Percentiles rank a stretch among this genome's conserved stretches.
Conservation (phyloP, 164 flowering plant species). For the Berberis vulgaris region DNA sequence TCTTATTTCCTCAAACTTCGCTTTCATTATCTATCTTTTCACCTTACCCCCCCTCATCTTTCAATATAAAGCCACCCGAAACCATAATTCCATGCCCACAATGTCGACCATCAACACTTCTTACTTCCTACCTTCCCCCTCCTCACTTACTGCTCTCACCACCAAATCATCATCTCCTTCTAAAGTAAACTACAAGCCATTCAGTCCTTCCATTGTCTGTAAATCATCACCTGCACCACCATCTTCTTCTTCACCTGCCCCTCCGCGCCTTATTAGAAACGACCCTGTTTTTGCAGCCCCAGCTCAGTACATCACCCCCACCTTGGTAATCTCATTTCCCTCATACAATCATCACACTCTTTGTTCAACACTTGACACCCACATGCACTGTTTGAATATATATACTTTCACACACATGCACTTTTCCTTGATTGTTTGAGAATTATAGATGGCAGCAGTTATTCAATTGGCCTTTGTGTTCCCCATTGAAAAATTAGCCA, state of each 20-base stretch:
- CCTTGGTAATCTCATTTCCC: constrained; percentile 8
- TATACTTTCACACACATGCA: too few species aligned
- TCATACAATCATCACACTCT: neutral
- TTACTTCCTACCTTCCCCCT: neutral
- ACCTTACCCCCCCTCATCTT: neutral
- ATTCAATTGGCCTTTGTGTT: too few species aligned
- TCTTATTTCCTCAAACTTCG: neutral
- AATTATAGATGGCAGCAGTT: too few species aligned
- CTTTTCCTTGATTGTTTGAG: too few species aligned
- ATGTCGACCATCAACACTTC: constrained; percentile 8
- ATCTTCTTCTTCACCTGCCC: constrained; percentile 6
- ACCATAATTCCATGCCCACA: constrained; percentile 1
- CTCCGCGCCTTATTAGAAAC: constrained; percentile 20
- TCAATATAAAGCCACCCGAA: constrained; percentile 3
- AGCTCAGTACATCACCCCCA: constrained; percentile 14
- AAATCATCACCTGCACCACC: neutral
- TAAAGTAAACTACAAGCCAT: neutral
- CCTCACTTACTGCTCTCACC: neutral
- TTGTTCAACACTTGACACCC: neutral
- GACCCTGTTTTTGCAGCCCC: constrained; percentile 25
- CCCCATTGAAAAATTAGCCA: too few species aligned
- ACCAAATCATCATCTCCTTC: neutral
- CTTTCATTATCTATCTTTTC: constrained; percentile 4
- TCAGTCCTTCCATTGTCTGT: constrained; percentile 4
- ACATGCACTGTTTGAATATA: neutral